Evolutionary conservation across 164 flowering plant genomes (phyloP), one percentile per base, ranked within the genome.

Genomic region (Saururus chinensis): DNA sequence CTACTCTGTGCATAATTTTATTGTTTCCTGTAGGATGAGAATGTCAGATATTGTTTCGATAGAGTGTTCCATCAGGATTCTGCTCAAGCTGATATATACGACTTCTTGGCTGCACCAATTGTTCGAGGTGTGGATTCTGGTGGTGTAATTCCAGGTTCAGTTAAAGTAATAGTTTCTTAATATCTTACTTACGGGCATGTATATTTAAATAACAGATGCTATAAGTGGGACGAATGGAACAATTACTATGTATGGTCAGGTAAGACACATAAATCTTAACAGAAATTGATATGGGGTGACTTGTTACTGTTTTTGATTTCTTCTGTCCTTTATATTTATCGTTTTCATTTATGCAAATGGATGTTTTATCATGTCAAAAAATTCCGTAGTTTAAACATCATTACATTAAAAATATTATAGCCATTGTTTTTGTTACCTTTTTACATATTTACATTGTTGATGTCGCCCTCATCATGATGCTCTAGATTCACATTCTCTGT

Each of bases 231-330:
- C 78, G 41, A 88, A 84, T 75, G 97, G 96, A 52, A 85, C 96
- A 25, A 80, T 90, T 66, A 81, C 88, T 60, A 80, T 89, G 26
- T 90, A 86, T 64, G 97, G 97, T 63, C 97, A 88, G 91, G 97
- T 88, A 62, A 70, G 64, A 22, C 60, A n/a, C 19, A 49, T 45
- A 30, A 30, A 45, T 45, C 49, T 8, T 45, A 13, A 4, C 9
- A 10, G 17, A 12, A 2, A 9, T 2, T 45, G 2, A 45, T 45
- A 1, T 45, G 17, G 14, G 14, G 49, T 12, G n/a, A n/a, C n/a
- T n/a, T n/a, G 11, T 17, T 12, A 1, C 14, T 8, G 17, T 12
- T 45, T 45, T 45, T 45, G 17, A 2, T 8, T 45, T 45, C 11
- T 12, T 45, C 14, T 17, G 4, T 45, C 17, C 13, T n/a, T 2